Evolutionary conservation across 768 basidiomycete species (phyloP).

Genomic region (Boletus speciosus): DNA sequence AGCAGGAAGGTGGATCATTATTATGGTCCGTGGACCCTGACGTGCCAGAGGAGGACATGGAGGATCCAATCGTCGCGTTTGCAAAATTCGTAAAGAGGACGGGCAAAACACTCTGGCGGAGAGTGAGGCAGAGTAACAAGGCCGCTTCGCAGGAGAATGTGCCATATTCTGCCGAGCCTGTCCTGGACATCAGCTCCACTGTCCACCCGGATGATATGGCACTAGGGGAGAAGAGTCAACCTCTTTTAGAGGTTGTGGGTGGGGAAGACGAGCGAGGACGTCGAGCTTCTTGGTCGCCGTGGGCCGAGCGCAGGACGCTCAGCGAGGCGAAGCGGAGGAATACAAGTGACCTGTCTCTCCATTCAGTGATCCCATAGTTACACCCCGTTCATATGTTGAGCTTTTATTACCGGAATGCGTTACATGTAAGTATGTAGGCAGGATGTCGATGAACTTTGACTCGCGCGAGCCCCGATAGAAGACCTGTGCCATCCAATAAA

Average conservation of each 20-base stretch:
- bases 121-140: constrained; percentile 39
- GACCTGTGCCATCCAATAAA: neutral
- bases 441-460: neutral
- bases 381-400: neutral
- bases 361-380: constrained; percentile 75
- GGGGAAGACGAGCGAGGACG: constrained; percentile 12
- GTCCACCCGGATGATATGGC: constrained; percentile 17
- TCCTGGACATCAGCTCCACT: constrained; percentile 24
- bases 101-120: constrained; percentile 39
- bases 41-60: constrained; percentile 30
- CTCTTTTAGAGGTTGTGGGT: neutral
- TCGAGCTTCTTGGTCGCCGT: constrained; percentile 27
- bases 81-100: constrained; percentile 52
- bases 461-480: neutral
- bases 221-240: neutral
- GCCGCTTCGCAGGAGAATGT: constrained; percentile 10
- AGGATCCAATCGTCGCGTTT: constrained; percentile 48
- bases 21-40: constrained; percentile 22
- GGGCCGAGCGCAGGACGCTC: constrained; percentile 22
- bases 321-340: constrained; percentile 18
- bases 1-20: constrained; percentile 20
- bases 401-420: neutral
- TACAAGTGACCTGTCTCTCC: constrained; percentile 18
- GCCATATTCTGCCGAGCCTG: constrained; percentile 1
- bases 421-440: neutral